Evolutionary conservation across 1,284 basidiomycete species (phyloP), one percentile per base, ranked within the genome.

Genomic region (Trichosporon coremiiforme): DNA sequence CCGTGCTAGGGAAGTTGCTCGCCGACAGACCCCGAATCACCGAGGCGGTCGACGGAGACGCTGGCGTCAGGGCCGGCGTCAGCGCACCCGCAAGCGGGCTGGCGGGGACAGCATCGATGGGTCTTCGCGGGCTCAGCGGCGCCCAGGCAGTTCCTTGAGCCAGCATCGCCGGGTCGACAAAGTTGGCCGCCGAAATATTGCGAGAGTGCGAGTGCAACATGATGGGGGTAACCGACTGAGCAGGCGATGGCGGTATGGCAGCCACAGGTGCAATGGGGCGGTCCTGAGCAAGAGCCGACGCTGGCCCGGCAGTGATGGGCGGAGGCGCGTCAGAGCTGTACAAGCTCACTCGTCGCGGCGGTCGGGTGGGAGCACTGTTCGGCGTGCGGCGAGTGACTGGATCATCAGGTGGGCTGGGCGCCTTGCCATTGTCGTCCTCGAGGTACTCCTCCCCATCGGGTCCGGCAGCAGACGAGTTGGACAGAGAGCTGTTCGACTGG

Each of bases 151-250:
- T 12, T 4, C 17, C 12, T 5, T 31, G 57, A 17, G 31, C 29
- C 31, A 60, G 29, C 57, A 60, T 4, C 4, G 20, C n/a, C 8
- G 57, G 29, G 31, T 60, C 29, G 29, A 33, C 6, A 33, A 60
- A 60, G 29, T 60, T 33, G 29, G 17, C 29, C 2, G 57, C 57
- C 31, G 57, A 60, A 2, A 33, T 15, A 15, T 60, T 31, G 3
- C 57, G 57, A 17, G 57, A 33, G 57, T 60, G 57, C 57, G 57
- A 60, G 29, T 53, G 47, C n/a, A 22, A 22, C 47, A 60, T 33
- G 29, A 33, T 8, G 7, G 29, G 29, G 2, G 31, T 10, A 0
- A 10, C 13, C 8, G 15, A 17, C 20, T n/a, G 29, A 20, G 15
- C 57, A 9, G 29, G 31, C 15, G 57, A 31, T 0, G 57, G 31